A percentile compares a stretch with the other conserved stretches of the same genome.
Evolutionary conservation across 179 eudicot species (phyloP).

Genomic region (Pouteria campechiana): DNA sequence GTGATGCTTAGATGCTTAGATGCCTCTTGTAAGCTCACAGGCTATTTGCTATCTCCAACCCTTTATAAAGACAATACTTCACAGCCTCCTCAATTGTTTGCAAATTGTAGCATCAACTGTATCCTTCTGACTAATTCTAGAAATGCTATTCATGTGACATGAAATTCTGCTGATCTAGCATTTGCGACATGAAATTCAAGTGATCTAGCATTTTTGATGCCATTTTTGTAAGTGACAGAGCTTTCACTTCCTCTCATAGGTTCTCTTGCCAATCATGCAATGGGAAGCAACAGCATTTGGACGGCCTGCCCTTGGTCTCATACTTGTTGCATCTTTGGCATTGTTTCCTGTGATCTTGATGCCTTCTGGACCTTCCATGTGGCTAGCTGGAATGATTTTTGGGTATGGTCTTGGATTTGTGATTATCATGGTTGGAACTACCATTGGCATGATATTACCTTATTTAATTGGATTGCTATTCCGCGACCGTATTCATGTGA

Average conservation of each 20-base stretch:
- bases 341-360: conserved; percentile 72
- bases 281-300: conserved; percentile 96
- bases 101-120: too few species aligned
- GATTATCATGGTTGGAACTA: conserved; percentile 93
- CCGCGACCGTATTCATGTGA: conserved; percentile 82
- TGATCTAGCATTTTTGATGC: too few species aligned
- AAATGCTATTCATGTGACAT: too few species aligned
- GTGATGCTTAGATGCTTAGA: too few species aligned
- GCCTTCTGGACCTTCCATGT: conserved; percentile 97
- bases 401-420: conserved; percentile 90
- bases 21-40: too few species aligned
- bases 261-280: conserved; percentile 74
- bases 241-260: too few species aligned
- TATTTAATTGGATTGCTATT: conserved; percentile 62
- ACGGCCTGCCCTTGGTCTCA: conserved; percentile 80
- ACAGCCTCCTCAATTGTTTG: too few species aligned
- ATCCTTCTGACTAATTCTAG: too few species aligned
- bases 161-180: too few species aligned
- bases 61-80: too few species aligned
- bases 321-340: conserved; percentile 84
- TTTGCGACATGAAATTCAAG: not conserved
- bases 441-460: conserved; percentile 87
- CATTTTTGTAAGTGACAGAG: too few species aligned
- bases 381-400: conserved; percentile 98
- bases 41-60: too few species aligned